phyloP scores from a whole-genome alignment of 768 basidiomycete species.

The Mycena galericulata region DNA sequence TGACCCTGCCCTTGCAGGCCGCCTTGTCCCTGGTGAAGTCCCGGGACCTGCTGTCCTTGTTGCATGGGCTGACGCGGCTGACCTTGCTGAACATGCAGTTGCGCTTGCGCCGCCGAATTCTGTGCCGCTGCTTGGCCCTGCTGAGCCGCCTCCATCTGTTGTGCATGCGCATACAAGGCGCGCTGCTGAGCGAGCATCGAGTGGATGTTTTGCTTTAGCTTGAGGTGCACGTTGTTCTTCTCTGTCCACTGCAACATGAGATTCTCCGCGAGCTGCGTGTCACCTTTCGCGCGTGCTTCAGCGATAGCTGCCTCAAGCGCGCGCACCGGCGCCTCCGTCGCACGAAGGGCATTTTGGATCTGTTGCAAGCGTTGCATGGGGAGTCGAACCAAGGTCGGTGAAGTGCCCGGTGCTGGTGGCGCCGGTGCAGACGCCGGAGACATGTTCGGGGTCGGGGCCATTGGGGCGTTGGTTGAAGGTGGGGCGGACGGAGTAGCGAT shows the following conservation, averaged over 20 bases:
- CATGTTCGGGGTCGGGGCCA: too few relatives aligned
- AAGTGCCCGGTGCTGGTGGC: not conserved
- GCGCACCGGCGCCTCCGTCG: conserved; percentile 6
- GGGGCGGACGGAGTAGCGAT: conserved; percentile 23
- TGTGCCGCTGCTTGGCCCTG: not conserved
- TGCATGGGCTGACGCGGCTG: not conserved
- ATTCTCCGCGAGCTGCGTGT: conserved; percentile 1
- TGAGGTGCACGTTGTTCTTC: conserved; percentile 18
- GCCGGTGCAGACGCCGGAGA: not conserved
- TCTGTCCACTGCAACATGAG: conserved; percentile 22
- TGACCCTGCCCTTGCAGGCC: not conserved
- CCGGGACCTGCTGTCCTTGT: conserved; percentile 5
- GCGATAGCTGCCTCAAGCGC: not conserved
- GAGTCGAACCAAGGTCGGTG: not conserved
- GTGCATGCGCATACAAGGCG: conserved; percentile 2
- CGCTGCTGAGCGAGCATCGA: conserved; percentile 18
- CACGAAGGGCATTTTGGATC: conserved; percentile 10
- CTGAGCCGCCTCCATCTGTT: conserved; percentile 14
- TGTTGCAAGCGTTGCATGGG: conserved; percentile 9
- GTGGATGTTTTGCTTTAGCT: conserved; percentile 9
- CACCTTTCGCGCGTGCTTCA: conserved; percentile 25
- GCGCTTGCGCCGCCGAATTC: not conserved
- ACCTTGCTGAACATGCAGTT: not conserved
- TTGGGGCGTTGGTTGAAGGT: not conserved
- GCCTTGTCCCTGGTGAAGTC: too few relatives aligned